phyloP scores from a whole-genome alignment of 768 basidiomycete species.

The Boletellus ananiceps region DNA sequence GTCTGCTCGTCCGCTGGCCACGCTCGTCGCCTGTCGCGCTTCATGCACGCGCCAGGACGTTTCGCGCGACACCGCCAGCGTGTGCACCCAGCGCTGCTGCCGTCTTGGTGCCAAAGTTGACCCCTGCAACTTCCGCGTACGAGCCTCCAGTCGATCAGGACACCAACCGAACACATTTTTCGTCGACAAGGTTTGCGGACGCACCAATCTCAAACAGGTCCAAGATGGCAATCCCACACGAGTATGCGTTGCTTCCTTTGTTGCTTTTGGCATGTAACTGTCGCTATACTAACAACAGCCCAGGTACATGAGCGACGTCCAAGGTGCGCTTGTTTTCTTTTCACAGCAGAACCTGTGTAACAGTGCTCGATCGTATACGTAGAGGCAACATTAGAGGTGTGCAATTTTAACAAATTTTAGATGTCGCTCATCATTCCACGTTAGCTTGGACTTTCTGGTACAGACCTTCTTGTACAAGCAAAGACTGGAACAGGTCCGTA shows the following conservation, averaged over 20 bases:
- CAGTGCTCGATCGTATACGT: not conserved
- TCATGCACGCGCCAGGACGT: slow-evolving; percentile 11
- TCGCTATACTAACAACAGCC: slow-evolving; percentile 18
- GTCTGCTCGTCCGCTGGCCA: slow-evolving; percentile 23
- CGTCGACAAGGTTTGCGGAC: slow-evolving; percentile 25
- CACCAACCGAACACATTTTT: slow-evolving; percentile 27
- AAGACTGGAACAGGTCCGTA: slow-evolving; percentile 59
- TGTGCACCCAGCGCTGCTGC: slow-evolving; percentile 7
- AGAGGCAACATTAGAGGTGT: slow-evolving; percentile 42
- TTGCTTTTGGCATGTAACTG: not conserved
- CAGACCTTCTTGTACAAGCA: slow-evolving; percentile 47
- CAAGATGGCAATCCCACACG: slow-evolving; percentile 40
- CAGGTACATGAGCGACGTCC: slow-evolving; percentile 45
- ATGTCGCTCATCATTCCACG: slow-evolving; percentile 1
- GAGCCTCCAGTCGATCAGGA: slow-evolving; percentile 12
- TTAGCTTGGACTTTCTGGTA: slow-evolving; percentile 39
- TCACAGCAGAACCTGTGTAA: not conserved
- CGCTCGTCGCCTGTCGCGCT: slow-evolving; percentile 12
- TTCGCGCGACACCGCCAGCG: slow-evolving; percentile 11
- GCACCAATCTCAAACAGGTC: slow-evolving; percentile 37
- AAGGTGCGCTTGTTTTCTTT: slow-evolving; percentile 30
- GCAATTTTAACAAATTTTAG: not conserved
- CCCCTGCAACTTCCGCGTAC: not conserved
- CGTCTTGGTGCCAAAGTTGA: slow-evolving; percentile 8
- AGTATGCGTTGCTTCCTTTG: slow-evolving; percentile 29